A percentile compares a stretch with the other conserved stretches of the same genome.
phyloP scores from a whole-genome alignment of 73 alveolate genomes.

The Tetrahymena borealis region DNA sequence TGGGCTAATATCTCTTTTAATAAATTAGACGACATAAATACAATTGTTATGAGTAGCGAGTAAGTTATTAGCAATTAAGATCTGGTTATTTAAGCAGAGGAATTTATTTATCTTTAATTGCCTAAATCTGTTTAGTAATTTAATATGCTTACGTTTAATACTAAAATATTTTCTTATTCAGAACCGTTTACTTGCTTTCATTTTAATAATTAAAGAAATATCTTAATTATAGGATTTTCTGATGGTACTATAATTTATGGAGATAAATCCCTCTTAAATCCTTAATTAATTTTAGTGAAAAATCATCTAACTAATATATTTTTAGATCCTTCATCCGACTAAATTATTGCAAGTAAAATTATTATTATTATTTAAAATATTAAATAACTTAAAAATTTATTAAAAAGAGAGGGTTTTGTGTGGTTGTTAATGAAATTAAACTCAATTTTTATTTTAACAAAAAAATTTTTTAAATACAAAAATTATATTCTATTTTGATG shows the following conservation, averaged over 20 bases:
- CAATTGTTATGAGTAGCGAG: neutral
- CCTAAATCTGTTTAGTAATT: neutral
- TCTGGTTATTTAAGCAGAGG: neutral
- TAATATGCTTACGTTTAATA: neutral
- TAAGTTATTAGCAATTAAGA: neutral
- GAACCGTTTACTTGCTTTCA: neutral
- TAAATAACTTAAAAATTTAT: neutral
- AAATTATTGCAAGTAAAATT: neutral
- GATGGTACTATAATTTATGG: neutral
- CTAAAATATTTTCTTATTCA: neutral
- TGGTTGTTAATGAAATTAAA: neutral
- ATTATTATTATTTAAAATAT: neutral
- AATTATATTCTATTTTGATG: neutral
- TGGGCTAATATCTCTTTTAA: neutral
- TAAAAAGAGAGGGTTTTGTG: neutral
- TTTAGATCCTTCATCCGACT: neutral
- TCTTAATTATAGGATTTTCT: neutral
- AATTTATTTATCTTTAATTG: neutral
- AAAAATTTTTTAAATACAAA: too few relatives aligned
- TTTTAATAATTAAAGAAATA: neutral
- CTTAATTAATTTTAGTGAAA: neutral
- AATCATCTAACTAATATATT: neutral
- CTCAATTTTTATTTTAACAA: neutral
- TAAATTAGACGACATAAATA: neutral
- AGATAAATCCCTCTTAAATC: neutral